These are phyloP conservation scores for Mucor saturninus DNA, from an alignment of 371 early-diverging fungal genomes.

Conservation along the genomic window DNA sequence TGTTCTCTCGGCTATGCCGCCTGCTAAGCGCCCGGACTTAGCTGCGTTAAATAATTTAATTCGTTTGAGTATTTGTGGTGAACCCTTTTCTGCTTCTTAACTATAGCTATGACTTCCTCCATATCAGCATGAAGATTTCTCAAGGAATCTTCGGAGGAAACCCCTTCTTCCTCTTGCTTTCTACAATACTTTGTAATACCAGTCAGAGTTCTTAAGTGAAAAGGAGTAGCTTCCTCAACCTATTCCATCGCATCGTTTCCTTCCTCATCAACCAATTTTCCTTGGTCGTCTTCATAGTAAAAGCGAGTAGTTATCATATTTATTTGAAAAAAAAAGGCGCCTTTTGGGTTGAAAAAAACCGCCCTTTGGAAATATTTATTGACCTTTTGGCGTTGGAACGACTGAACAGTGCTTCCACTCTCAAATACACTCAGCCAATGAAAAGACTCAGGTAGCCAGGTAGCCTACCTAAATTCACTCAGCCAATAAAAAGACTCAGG, in stretches of 20 bases:
- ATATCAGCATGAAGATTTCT: slow-evolving; percentile 17
- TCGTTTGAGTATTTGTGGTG: slow-evolving; percentile 19
- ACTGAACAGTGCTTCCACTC: slow-evolving; percentile 5
- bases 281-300: slow-evolving; percentile 21
- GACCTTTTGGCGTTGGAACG: slow-evolving; percentile 5
- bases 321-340: slow-evolving; percentile 52
- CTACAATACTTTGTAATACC: slow-evolving; percentile 17
- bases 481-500: no score
- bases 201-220: slow-evolving; percentile 17
- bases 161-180: slow-evolving; percentile 12
- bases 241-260: slow-evolving; percentile 20
- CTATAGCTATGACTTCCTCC: slow-evolving; percentile 16
- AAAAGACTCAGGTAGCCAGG: slow-evolving; percentile 4
- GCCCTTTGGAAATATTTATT: not conserved
- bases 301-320: slow-evolving; percentile 18
- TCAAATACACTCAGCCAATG: slow-evolving; percentile 5
- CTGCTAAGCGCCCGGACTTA: slow-evolving; percentile 13
- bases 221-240: slow-evolving; percentile 12
- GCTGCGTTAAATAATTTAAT: slow-evolving; percentile 18
- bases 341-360: not conserved
- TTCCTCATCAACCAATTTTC: slow-evolving; percentile 17
- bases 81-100: slow-evolving; percentile 11
- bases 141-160: slow-evolving; percentile 8
- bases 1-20: slow-evolving; percentile 19
- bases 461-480: no score